phyloP scores from a whole-genome alignment of 2,329 filamentous ascomycete genomes.

The Colletotrichum sansevieriae region DNA sequence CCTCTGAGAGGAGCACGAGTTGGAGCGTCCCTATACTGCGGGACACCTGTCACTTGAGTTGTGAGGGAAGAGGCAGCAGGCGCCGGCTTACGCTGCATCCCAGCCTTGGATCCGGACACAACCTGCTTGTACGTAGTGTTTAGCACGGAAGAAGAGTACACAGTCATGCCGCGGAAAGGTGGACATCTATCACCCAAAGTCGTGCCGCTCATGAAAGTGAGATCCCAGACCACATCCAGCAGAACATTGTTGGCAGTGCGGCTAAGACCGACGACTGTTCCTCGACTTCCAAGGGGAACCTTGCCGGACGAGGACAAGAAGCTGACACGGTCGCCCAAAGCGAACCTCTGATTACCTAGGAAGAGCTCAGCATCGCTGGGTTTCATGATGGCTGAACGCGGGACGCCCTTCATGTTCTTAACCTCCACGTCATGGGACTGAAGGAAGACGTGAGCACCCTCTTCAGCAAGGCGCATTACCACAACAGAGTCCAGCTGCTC shows the following conservation, averaged over 20 bases:
- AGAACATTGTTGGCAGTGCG: constrained; percentile 85
- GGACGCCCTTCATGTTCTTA: constrained; percentile 83
- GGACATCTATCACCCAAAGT: constrained; percentile 91
- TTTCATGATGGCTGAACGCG: constrained; percentile 88
- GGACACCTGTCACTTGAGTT: constrained; percentile 67
- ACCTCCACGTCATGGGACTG: constrained; percentile 66
- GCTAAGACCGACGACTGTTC: constrained; percentile 95
- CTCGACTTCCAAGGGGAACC: constrained; percentile 90
- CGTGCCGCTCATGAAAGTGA: constrained; percentile 96
- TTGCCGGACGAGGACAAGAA: constrained; percentile 95
- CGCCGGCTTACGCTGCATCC: constrained; percentile 65
- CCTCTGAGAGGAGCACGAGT: constrained; percentile 67
- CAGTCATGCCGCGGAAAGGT: constrained; percentile 93
- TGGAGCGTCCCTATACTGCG: constrained; percentile 72
- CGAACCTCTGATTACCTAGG: constrained; percentile 85
- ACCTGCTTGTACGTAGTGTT: constrained; percentile 89
- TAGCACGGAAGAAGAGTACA: constrained; percentile 87
- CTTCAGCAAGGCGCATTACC: constrained; percentile 83
- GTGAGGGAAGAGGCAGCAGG: constrained; percentile 64
- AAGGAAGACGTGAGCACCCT: constrained; percentile 74
- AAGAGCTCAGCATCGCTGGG: constrained; percentile 97
- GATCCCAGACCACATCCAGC: constrained; percentile 93
- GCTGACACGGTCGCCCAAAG: constrained; percentile 89
- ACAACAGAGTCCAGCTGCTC: constrained; percentile 95
- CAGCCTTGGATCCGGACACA: constrained; percentile 74